Conservation (phyloP, 2,329 filamentous ascomycete species). For the Fusarium buharicum region DNA sequence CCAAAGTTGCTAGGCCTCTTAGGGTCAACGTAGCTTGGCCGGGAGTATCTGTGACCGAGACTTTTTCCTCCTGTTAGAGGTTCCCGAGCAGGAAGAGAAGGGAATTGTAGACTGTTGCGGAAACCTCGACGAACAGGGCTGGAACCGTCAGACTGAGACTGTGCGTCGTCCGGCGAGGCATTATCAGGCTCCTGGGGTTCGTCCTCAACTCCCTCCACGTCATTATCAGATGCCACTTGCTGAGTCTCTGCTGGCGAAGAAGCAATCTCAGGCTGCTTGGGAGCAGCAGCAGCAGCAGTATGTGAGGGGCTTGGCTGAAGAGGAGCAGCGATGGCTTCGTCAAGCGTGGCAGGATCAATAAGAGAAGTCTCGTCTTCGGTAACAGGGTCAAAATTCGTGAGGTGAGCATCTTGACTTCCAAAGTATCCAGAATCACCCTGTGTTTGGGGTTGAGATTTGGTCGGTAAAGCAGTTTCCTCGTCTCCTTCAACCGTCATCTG, state of each 20-base stretch:
- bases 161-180: constrained; percentile 56
- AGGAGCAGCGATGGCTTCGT: constrained; percentile 21
- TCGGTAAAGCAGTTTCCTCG: not conserved
- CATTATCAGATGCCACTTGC: constrained; percentile 1
- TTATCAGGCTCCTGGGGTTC: constrained; percentile 24
- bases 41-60: constrained; percentile 76
- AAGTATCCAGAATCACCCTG: constrained; percentile 75
- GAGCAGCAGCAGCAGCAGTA: constrained; percentile 1
- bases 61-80: constrained; percentile 87
- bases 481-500: constrained; percentile 13
- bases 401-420: constrained; percentile 65
- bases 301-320: constrained; percentile 43
- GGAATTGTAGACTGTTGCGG: constrained; percentile 94
- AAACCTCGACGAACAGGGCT: constrained; percentile 80
- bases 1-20: constrained; percentile 79
- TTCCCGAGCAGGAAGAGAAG: constrained; percentile 89
- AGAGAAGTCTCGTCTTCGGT: constrained; percentile 34
- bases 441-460: constrained; percentile 35
- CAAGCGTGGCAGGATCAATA: constrained; percentile 32
- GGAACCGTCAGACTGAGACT: constrained; percentile 74
- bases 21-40: constrained; percentile 81
- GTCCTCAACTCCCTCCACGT: constrained; percentile 23
- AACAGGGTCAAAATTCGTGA: constrained; percentile 40
- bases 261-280: constrained; percentile 3
- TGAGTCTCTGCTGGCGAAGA: constrained; percentile 51